Conservation (phyloP, 768 basidiomycete species). For the Naganishia antarctica region DNA sequence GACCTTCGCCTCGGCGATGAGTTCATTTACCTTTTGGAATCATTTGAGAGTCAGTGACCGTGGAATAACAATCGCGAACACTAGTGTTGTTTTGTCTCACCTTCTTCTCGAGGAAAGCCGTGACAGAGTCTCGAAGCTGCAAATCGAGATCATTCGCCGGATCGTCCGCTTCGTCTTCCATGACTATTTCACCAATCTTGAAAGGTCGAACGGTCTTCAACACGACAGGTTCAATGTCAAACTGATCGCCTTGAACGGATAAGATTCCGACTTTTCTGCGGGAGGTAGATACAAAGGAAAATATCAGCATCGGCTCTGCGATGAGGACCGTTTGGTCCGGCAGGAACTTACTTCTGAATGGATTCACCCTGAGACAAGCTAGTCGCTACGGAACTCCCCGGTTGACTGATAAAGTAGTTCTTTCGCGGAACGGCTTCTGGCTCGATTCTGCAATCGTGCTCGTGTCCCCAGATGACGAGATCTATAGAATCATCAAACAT, state of each 20-base stretch:
- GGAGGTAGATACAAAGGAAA: neutral
- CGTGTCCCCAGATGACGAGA: constrained; percentile 96
- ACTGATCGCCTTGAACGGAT: constrained; percentile 80
- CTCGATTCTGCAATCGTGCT: constrained; percentile 90
- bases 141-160: constrained; percentile 62
- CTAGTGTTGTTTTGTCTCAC: constrained; percentile 51
- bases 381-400: constrained; percentile 91
- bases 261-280: constrained; percentile 83
- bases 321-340: neutral
- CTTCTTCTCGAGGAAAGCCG: constrained; percentile 69
- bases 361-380: constrained; percentile 90
- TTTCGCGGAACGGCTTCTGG: constrained; percentile 90
- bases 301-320: neutral
- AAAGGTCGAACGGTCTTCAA: constrained; percentile 91
- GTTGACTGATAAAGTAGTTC: constrained; percentile 85
- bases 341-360: constrained; percentile 66
- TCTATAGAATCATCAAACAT: constrained; percentile 95
- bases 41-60: constrained; percentile 42
- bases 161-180: constrained; percentile 73
- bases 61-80: too few relatives aligned
- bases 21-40: constrained; percentile 71
- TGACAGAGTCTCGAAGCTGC: constrained; percentile 74
- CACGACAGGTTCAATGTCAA: constrained; percentile 75
- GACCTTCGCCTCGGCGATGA: constrained; percentile 55
- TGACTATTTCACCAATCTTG: constrained; percentile 72